A percentile compares a stretch with the other conserved stretches of the same genome.
phyloP scores from a whole-genome alignment of 2,329 filamentous ascomycete species.

The Fusarium dimerum region DNA sequence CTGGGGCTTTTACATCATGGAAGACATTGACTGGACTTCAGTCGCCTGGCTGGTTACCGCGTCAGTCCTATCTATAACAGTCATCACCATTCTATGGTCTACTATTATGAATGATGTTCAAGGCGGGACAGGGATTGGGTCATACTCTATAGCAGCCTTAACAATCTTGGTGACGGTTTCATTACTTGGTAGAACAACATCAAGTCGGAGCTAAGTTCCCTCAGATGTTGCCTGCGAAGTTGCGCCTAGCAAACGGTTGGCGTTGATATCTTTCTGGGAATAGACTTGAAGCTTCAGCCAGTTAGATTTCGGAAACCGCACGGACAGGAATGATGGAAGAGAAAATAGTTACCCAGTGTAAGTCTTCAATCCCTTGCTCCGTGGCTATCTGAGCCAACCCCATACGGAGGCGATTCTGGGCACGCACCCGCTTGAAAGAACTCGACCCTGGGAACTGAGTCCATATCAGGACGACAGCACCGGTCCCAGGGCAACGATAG shows the following conservation, averaged over 20 bases:
- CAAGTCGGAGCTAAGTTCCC: no score
- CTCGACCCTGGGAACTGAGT: slow-evolving; percentile 1
- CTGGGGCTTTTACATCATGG: slow-evolving; percentile 8
- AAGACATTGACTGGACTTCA: background rate
- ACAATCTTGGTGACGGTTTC: no score
- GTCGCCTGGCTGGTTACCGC: background rate
- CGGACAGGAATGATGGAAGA: background rate
- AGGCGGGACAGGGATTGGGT: slow-evolving; percentile 2
- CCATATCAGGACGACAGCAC: slow-evolving; percentile 12
- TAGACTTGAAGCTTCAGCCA: background rate
- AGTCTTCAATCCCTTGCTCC: background rate
- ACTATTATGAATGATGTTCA: slow-evolving; percentile 1
- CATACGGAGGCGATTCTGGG: slow-evolving; percentile 5
- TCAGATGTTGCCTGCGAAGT: background rate
- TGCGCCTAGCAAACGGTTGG: background rate
- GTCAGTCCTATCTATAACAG: background rate
- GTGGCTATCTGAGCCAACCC: slow-evolving; percentile 5
- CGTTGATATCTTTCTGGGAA: background rate
- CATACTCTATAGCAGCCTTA: background rate
- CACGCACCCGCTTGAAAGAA: slow-evolving; percentile 3
- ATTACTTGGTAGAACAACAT: no score
- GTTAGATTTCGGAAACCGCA: background rate
- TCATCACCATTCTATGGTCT: slow-evolving; percentile 2
- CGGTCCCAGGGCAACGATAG: slow-evolving; percentile 4
- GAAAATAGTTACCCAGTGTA: slow-evolving; percentile 5